Base-by-base conservation (phyloP, 2,329 filamentous ascomycete species). In the Ceratocystis cubensis region DNA sequence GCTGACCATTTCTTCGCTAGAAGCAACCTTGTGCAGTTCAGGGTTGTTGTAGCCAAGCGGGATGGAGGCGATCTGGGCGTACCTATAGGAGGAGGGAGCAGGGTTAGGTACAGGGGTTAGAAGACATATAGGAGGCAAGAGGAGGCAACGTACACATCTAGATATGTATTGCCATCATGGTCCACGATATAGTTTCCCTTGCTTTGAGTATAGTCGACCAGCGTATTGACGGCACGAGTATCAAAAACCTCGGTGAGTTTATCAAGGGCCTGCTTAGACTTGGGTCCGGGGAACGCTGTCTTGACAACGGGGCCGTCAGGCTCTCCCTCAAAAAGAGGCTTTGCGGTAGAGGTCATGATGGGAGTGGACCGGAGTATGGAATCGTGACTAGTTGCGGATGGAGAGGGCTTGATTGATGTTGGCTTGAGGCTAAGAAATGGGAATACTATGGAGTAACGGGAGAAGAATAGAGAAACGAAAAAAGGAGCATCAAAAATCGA, bases 11-110 rank as follows among this genome's bases (percentile, higher is more conserved):
- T 91, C 85, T 48, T 84, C 84, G 37, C 86, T 86, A 67, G 80
- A 80, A 53, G 87, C 86, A 46, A 85, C 85, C 70, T 81, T 77
- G 70, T 84, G 79, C 69, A 93, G 82, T 64, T 82, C 76, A 10
- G 86, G 81, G 76, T 92, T 91, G 81, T 87, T 91, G 81, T 93
- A 92, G 69, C 89, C 89, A 62, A 93, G 84, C 8, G 89, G 88
- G 71, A 93, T 92, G 28, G 88, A 91, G 67, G 89, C 89, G 73
- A 93, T 92, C 76, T 92, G 89, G 63, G 89, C 86, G 75, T 90
- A 89, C 66, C 82, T 84, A 69, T 33, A 15, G 37, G 10, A 41
- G 37, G 10, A 13, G 37, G 37, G 10, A 13, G 37, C 6, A 4
- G 17, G 7, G 56, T 59, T 37, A 59, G 56, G 3, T 17, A 37